phyloP scores from a whole-genome alignment of 768 basidiomycete genomes.

The Suillus fuscotomentosus region DNA sequence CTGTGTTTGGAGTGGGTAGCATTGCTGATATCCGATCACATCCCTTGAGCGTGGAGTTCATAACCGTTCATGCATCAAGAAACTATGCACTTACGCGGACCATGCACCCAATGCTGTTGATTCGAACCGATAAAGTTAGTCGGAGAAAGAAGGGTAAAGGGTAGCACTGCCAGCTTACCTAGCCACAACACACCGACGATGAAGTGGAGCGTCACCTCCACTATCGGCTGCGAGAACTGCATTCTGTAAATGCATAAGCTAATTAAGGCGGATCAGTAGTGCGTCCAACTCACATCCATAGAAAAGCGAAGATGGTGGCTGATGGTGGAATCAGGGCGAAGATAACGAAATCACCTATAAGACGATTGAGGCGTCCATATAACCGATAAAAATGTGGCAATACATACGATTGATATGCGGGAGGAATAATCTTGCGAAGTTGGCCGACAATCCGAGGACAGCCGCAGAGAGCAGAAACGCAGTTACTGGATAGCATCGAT shows the following conservation, averaged over 20 bases:
- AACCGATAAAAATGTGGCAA: neutral
- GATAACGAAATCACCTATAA: constrained; percentile 65
- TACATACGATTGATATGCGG: constrained; percentile 61
- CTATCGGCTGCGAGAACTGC: constrained; percentile 67
- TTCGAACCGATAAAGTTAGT: constrained; percentile 11
- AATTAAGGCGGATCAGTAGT: neutral
- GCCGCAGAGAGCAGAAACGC: constrained; percentile 41
- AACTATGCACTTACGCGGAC: constrained; percentile 51
- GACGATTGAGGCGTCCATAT: neutral
- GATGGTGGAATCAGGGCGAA: constrained; percentile 67
- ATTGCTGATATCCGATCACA: constrained; percentile 64
- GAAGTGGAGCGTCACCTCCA: constrained; percentile 56
- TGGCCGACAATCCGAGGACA: constrained; percentile 66
- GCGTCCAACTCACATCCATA: constrained; percentile 49
- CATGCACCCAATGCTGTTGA: constrained; percentile 71
- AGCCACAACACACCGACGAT: constrained; percentile 67
- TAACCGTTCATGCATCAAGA: neutral
- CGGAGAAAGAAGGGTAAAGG: neutral
- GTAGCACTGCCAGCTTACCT: constrained; percentile 39
- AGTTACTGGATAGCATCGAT: constrained; percentile 26
- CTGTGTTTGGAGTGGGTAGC: constrained; percentile 47
- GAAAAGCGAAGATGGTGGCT: constrained; percentile 59
- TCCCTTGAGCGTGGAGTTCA: constrained; percentile 44
- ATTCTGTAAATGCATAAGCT: constrained; percentile 39
- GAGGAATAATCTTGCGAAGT: constrained; percentile 67